Percentiles rank a stretch among this genome's conserved stretches.
phyloP scores from a whole-genome alignment of 129 eudicot genomes.

The Artemisia tridentata region DNA sequence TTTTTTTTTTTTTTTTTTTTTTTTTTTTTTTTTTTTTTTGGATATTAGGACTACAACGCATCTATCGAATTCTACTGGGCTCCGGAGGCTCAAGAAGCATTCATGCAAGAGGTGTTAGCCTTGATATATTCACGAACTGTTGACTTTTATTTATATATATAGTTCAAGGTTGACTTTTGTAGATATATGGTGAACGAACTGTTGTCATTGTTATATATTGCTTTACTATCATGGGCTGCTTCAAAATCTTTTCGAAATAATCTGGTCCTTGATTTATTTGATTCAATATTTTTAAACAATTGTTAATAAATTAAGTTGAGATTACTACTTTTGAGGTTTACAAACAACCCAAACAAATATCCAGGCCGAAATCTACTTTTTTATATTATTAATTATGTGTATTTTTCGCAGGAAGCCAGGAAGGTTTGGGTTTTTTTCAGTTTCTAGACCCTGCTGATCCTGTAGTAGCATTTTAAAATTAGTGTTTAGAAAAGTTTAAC shows the following conservation, averaged over 20 bases:
- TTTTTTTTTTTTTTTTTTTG: no score
- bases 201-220: background rate
- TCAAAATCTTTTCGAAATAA: slow-evolving; percentile 20
- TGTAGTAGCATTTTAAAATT: no score
- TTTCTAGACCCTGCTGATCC: slow-evolving; percentile 85
- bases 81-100: no score
- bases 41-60: no score
- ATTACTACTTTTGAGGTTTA: slow-evolving; percentile 8
- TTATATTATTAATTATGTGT: background rate
- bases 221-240: slow-evolving; percentile 28
- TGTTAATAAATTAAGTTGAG: slow-evolving; percentile 4
- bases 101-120: no score
- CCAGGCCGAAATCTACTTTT: background rate
- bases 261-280: background rate
- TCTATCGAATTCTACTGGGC: no score
- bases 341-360: slow-evolving; percentile 30
- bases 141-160: no score
- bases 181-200: no score
- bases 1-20: no score
- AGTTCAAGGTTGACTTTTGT: no score
- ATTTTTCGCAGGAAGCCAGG: slow-evolving; percentile 57
- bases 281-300: slow-evolving; percentile 4
- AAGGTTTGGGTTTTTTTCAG: slow-evolving; percentile 90
- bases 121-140: no score
- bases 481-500: no score